Base-by-base conservation (phyloP, 345 rosid genomes). In the Trapa incisa region DNA sequence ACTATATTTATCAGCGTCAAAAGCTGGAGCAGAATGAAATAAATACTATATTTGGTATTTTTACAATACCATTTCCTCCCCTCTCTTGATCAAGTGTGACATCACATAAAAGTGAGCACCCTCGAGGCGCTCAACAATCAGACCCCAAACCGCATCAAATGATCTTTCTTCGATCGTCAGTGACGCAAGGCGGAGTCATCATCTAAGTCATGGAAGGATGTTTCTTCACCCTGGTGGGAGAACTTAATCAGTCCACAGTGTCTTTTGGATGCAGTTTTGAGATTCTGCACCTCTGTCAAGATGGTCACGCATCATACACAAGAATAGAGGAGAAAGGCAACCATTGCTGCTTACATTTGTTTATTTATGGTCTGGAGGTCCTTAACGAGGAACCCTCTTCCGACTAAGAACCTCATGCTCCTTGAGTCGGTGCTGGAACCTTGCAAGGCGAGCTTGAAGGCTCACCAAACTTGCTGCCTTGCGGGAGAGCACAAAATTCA, bases 381-480 rank as follows among this genome's bases (percentile, higher is more conserved):
- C 58, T 72, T 70, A 86, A 36, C 89, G 91, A 72, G 84, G 89
- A 72, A 87, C 84, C 82, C 94, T 85, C 82, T 91, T 91, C 74
- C 92, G 83, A 72, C 91, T 86, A 57, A 89, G 96, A 53, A 88
- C 86, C 83, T 94, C 99, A 73, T 86, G 95, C 72, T 94, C 96
- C 78, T 89, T 91, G 38, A 94, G 81, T 67, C 97, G 89, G 78
- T 94, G 97, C 75, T 91, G 99, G 82, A 94, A 91, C 77, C 95
- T 85, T 58, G 99, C 92, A 63, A 94, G 95, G 65, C 97, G 92
- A 54, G 99, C 95, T 75, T 91, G 97, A 67, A 94, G 97, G 68
- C 95, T 86, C 37, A 86, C 96, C 58, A 89, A 76, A 65, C 92
- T 85, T 37, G 96, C 99, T 68, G 97, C 99, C 80, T 94, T 94